Conservation (phyloP, 2,329 filamentous ascomycete genomes). For the Penicillium sp. region DNA sequence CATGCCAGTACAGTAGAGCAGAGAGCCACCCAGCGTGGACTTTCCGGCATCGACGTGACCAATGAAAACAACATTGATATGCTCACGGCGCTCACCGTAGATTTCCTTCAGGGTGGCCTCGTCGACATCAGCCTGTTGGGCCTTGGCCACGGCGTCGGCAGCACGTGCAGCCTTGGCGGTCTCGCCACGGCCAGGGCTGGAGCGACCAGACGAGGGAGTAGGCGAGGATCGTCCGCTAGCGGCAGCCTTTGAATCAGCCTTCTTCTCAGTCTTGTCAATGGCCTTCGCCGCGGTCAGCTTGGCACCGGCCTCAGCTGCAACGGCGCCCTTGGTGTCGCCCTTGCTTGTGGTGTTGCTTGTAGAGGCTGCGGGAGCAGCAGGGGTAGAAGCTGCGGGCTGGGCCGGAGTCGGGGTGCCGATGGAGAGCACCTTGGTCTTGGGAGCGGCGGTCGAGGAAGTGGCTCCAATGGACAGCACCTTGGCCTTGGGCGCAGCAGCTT, state of each 20-base stretch:
- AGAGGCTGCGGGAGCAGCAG: constrained; percentile 27
- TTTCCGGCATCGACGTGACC: constrained; percentile 98
- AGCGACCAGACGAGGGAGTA: constrained; percentile 68
- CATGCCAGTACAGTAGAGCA: constrained; percentile 92
- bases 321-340: constrained; percentile 39
- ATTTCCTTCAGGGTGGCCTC: constrained; percentile 86
- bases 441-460: constrained; percentile 37
- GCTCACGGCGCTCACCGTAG: constrained; percentile 71
- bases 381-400: constrained; percentile 4
- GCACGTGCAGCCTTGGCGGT: constrained; percentile 56
- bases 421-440: constrained; percentile 70
- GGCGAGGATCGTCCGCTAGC: constrained; percentile 70
- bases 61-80: constrained; percentile 94
- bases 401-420: constrained; percentile 52
- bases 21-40: constrained; percentile 88
- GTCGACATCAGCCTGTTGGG: constrained; percentile 73
- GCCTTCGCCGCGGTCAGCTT: constrained; percentile 86
- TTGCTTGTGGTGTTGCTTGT: constrained; percentile 48
- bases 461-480: constrained; percentile 59
- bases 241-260: constrained; percentile 44
- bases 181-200: constrained; percentile 64
- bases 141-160: constrained; percentile 75
- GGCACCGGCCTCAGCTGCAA: constrained; percentile 60
- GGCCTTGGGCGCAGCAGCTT: constrained; percentile 52
- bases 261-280: constrained; percentile 81